Evolutionary conservation across 345 rosid genomes (phyloP).

Genomic region (Gossypium arboreum): DNA sequence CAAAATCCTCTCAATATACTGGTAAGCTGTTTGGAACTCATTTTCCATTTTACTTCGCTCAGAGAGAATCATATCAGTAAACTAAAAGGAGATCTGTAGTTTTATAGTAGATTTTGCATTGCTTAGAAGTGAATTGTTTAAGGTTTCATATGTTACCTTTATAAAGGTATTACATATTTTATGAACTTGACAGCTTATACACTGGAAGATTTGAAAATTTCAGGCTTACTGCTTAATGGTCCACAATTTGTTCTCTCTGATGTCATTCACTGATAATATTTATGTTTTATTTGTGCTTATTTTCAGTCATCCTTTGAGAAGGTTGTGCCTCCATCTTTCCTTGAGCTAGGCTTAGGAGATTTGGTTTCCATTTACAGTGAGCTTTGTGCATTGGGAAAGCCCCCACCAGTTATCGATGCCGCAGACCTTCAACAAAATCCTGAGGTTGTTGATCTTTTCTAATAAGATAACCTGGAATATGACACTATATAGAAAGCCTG

Average conservation of each 20-base stretch:
- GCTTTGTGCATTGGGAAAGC: slow-evolving; percentile 62
- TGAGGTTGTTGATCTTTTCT: slow-evolving; percentile 44
- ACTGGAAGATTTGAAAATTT: not conserved
- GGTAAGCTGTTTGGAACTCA: slow-evolving; percentile 35
- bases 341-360: slow-evolving; percentile 71
- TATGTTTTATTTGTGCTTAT: slow-evolving; percentile 21
- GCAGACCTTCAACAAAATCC: slow-evolving; percentile 75
- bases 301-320: slow-evolving; percentile 71
- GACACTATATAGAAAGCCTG: slow-evolving; percentile 3
- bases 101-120: not conserved
- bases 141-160: not conserved
- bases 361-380: slow-evolving; percentile 62
- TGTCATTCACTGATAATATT: not conserved
- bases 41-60: not conserved
- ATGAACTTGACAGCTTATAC: not conserved
- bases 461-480: not conserved
- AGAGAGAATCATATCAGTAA: not conserved
- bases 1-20: slow-evolving; percentile 68
- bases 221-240: not conserved
- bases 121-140: not conserved
- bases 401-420: slow-evolving; percentile 65
- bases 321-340: slow-evolving; percentile 62
- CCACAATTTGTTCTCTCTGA: slow-evolving; percentile 5
- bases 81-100: not conserved
- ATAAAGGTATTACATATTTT: not conserved